Evolutionary conservation across 1,139 yeast species (phyloP), one percentile per base, ranked within the genome.

Genomic region (Scheffersomyces segobiensis): DNA sequence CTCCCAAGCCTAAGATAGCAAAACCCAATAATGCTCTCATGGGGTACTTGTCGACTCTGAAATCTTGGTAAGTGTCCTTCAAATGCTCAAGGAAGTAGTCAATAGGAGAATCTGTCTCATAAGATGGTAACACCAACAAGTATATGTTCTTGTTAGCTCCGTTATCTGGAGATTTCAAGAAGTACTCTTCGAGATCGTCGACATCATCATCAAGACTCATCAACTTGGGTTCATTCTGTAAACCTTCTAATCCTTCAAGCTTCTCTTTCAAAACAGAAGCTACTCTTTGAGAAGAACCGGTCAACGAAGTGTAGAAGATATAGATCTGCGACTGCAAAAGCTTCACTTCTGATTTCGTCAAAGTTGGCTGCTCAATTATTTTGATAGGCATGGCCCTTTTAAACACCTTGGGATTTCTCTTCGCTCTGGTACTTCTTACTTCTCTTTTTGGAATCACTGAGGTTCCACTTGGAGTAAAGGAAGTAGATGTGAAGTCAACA

Each of bases 71-170:
- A 0, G 96, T 91, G 58, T 93, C 98, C 61, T 85, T 81, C 65
- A 93, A 78, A 56, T 91, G 88, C 67, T 91, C 96, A 59, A 93
- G 77, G 71, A 92, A 92, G 69, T 87, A 93, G 72, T 93, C 98
- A 53, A 93, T 82, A 12, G 98, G 97, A 1, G 96, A 90, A 72
- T 93, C 98, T 0, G 93, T 90, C 66, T 92, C 98, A 70, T 93
- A 93, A 0, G 97, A 91, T 2, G 98, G 98, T 39, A 93, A 78
- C 18, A 93, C 91, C 62, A 93, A 66, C 24, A 93, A 70, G 67
- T 91, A 93, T n/a, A 91, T 75, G 52, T 85, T 79, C 57, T 78
- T 76, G 18, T 50, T 52, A 49, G 79, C 75, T 7, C 74, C 75
- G 39, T 72, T 68, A 7, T 70, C 64, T 7, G 92, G 91, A 17